A percentile compares a stretch with the other conserved stretches of the same genome.
These are phyloP conservation scores for Termitomyces sp. DNA, from an alignment of 768 basidiomycete species.

Conservation along the genomic window DNA sequence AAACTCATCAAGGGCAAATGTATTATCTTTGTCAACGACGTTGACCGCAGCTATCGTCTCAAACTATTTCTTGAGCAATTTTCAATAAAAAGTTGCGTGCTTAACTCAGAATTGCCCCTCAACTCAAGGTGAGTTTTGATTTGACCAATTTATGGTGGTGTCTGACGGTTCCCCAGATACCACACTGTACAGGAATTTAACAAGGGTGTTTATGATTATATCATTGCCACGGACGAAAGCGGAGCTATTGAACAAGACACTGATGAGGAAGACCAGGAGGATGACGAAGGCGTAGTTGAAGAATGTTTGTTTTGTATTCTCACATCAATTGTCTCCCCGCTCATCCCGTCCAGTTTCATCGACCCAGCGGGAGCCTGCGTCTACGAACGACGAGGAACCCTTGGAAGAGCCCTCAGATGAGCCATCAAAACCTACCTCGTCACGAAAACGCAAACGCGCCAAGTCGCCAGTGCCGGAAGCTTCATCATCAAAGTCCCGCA, in stretches of 20 bases:
- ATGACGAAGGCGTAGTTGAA: conserved; percentile 34
- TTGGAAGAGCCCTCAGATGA: not conserved
- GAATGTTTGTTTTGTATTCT: conserved; percentile 24
- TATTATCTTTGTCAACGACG: conserved; percentile 94
- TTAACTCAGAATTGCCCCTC: conserved; percentile 93
- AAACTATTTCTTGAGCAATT: conserved; percentile 99
- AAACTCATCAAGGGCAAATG: conserved; percentile 95
- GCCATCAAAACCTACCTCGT: conserved; percentile 12
- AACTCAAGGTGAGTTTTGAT: conserved; percentile 70
- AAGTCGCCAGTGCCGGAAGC: conserved; percentile 31
- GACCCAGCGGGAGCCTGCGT: conserved; percentile 44
- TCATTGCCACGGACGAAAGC: conserved; percentile 95
- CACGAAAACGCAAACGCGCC: conserved; percentile 59
- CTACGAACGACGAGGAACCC: conserved; percentile 15
- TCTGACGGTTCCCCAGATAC: conserved; percentile 47
- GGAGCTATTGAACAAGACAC: conserved; percentile 43
- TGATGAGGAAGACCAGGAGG: conserved; percentile 43
- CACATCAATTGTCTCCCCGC: not conserved
- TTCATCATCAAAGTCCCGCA: conserved; percentile 36
- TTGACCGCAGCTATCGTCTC: conserved; percentile 90
- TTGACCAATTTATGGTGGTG: not conserved
- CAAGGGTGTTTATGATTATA: conserved; percentile 96
- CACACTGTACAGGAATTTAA: conserved; percentile 99
- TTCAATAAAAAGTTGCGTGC: conserved; percentile 91
- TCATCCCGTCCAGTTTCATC: conserved; percentile 40